Evolutionary conservation across 1,139 yeast genomes (phyloP).

Genomic region (Geotrichum restrictum): DNA sequence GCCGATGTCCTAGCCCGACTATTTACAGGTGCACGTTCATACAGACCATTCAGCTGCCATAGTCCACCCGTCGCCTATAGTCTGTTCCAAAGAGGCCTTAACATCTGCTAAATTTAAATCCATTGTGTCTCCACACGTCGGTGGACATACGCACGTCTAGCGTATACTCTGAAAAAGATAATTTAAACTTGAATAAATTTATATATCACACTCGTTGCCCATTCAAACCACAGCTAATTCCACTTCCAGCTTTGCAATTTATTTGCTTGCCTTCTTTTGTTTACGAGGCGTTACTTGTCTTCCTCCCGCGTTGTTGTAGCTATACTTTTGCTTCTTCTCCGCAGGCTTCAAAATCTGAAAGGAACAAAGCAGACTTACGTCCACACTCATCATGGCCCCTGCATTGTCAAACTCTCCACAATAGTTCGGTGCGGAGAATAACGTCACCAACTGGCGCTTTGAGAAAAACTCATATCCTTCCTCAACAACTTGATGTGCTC

Average conservation of each 20-base stretch:
- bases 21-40: no score
- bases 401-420: conserved; percentile 99
- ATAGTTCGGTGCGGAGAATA: conserved; percentile 94
- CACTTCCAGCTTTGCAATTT: not conserved
- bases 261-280: conserved; percentile 14
- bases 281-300: conserved; percentile 18
- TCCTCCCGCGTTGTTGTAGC: conserved; percentile 41
- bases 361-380: conserved; percentile 89
- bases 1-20: no score
- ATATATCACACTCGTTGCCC: conserved; percentile 7
- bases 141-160: no score
- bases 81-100: no score
- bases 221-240: not conserved
- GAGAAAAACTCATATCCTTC: conserved; percentile 97
- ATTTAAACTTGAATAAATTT: conserved; percentile 9
- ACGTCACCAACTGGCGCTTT: conserved; percentile 90
- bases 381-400: conserved; percentile 99
- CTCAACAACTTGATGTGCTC: conserved; percentile 98
- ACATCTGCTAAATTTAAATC: no score
- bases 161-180: not conserved
- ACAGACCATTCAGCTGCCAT: no score
- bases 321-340: conserved; percentile 80
- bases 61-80: no score
- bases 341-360: conserved; percentile 98
- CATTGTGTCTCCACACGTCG: no score